phyloP scores from a whole-genome alignment of 1,284 basidiomycete genomes.

The Heterobasidion irregulare region DNA sequence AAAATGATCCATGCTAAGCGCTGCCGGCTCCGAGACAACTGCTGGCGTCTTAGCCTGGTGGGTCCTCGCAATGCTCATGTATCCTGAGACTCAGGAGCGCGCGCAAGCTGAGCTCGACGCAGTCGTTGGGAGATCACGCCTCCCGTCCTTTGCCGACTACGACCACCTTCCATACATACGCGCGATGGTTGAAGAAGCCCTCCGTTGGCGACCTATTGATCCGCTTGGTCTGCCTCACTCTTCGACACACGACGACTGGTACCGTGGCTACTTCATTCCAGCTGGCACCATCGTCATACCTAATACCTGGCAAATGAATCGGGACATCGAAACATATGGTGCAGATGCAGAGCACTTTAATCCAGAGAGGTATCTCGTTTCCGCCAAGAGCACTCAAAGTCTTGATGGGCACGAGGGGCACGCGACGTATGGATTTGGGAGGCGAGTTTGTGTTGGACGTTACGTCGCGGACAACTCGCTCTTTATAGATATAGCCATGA shows the following conservation, averaged over 20 bases:
- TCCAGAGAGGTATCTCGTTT: conserved; percentile 3
- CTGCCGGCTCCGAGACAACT: conserved; percentile 10
- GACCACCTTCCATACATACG: conserved; percentile 11
- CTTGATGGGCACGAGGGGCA: conserved; percentile 8
- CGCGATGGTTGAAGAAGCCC: conserved; percentile 9
- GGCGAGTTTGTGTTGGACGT: conserved; percentile 3
- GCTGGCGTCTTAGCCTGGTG: conserved; percentile 7
- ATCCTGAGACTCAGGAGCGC: conserved; percentile 8
- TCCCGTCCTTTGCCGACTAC: conserved; percentile 8
- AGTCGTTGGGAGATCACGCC: conserved; percentile 9
- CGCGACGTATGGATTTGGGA: conserved; percentile 2
- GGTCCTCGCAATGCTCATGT: conserved; percentile 11
- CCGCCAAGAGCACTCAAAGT: conserved; percentile 8
- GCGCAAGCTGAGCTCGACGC: conserved; percentile 13
- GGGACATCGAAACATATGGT: conserved; percentile 2
- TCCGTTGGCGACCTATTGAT: conserved; percentile 7
- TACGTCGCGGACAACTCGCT: conserved; percentile 5
- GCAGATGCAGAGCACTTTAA: conserved; percentile 3
- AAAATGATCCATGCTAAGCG: background rate
- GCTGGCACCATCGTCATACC: conserved; percentile 12
- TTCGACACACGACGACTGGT: conserved; percentile 11
- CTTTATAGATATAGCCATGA: conserved; percentile 5
- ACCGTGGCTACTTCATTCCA: conserved; percentile 16
- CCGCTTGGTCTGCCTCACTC: conserved; percentile 8
- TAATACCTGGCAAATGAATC: conserved; percentile 10